Evolutionary conservation across 1,284 basidiomycete species (phyloP), one percentile per base, ranked within the genome.

Genomic region (Porogramme epimiltina): DNA sequence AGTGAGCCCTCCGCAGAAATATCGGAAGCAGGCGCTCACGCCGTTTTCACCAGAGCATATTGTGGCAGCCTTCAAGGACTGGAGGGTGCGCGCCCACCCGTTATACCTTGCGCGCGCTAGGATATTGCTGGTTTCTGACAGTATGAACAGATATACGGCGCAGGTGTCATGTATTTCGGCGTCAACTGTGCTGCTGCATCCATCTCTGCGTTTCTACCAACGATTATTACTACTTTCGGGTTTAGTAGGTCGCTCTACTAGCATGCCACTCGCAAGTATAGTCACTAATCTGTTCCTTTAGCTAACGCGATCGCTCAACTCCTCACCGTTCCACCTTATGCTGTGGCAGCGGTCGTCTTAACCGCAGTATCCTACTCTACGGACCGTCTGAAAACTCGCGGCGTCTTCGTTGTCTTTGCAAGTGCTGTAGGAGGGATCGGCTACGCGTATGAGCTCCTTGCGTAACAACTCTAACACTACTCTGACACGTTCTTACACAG

Each of bases 181-280:
- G 74, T 89, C 52, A 95, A 95, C 67, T 81, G 85, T 47, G 85
- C 86, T 1, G 75, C 93, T 2, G 87, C 89, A 9, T 87, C 86
- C 2, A 86, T 91, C 36, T 85, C 85, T 3, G 93, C 89, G 0
- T 95, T 94, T 71, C 71, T 94, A 19, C 92, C 92, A 0, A 94
- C 91, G 0, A 92, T 93, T 62, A 83, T 93, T 54, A 79, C 78
- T 44, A 87, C 84, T 0, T 82, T 91, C 60, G 86, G 84, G 13
- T 81, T 78, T 63, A 79, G 80, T 79, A 59, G 18, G 51, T 4
- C 19, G 38, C 33, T 23, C 10, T 20, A 8, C 23, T 20, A 11
- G 15, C 40, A 26, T 11, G 19, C 2, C 20, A 15, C 20, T n/a
- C 28, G 11, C 24, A 18, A 10, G 3, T 10, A 13, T 31, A 23